Conservation (phyloP, 768 basidiomycete genomes). For the Tylopilus subfusipes region DNA sequence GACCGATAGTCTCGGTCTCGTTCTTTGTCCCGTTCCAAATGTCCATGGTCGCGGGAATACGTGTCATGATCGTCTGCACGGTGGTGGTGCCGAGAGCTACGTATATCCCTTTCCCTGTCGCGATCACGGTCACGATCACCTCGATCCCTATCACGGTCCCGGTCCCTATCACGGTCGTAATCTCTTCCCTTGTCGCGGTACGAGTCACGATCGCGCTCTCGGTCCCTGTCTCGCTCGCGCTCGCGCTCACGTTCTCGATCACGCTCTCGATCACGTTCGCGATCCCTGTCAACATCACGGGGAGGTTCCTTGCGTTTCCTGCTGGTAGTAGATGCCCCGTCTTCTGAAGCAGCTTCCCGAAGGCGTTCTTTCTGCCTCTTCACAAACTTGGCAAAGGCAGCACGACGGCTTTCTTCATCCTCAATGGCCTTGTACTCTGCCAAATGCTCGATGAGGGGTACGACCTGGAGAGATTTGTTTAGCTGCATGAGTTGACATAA, state of each 20-base stretch:
- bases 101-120: conserved; percentile 42
- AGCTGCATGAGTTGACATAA: neutral
- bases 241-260: conserved; percentile 27
- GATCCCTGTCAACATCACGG: conserved; percentile 47
- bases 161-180: conserved; percentile 39
- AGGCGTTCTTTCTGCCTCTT: conserved; percentile 91
- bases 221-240: conserved; percentile 27
- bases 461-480: conserved; percentile 40
- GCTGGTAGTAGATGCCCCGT: conserved; percentile 76
- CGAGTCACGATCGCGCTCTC: conserved; percentile 26
- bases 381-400: conserved; percentile 84
- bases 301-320: conserved; percentile 75
- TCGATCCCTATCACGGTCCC: conserved; percentile 40
- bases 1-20: conserved; percentile 41
- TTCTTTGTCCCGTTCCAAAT: conserved; percentile 34
- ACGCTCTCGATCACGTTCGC: conserved; percentile 39
- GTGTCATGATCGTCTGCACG: conserved; percentile 34
- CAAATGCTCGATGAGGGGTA: conserved; percentile 76
- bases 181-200: conserved; percentile 34
- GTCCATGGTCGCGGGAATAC: conserved; percentile 34
- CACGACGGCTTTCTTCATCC: conserved; percentile 78
- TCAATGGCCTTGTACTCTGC: conserved; percentile 85
- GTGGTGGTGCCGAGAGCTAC: conserved; percentile 29
- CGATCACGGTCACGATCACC: conserved; percentile 41
- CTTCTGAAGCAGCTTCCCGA: conserved; percentile 73